Conservation (phyloP, 169 alveolate species). For the Plasmodium vinckei region DNA sequence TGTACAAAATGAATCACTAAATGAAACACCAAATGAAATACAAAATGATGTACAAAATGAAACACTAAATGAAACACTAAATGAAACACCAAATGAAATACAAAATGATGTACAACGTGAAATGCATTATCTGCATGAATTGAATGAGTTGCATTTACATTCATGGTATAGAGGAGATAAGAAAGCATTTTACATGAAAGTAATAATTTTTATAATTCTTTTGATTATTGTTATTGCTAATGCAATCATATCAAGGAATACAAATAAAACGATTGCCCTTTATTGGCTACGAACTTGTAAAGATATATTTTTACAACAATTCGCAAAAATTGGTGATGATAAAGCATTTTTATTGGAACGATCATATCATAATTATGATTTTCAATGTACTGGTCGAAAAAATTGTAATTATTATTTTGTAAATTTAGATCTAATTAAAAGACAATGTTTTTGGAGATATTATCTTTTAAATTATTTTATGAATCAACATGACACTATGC, state of each 20-base stretch:
- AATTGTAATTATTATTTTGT: slow-evolving; percentile 62
- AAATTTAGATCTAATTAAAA: slow-evolving; percentile 40
- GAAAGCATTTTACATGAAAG: slow-evolving; percentile 38
- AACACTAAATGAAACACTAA: too few relatives aligned
- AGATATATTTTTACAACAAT: slow-evolving; percentile 48
- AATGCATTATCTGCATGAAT: neutral
- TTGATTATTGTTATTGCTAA: slow-evolving; percentile 32
- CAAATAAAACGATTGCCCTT: slow-evolving; percentile 48
- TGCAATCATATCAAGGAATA: slow-evolving; percentile 43
- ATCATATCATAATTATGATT: slow-evolving; percentile 63
- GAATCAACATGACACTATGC: slow-evolving; percentile 45
- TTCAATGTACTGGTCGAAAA: slow-evolving; percentile 67
- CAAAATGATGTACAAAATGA: too few relatives aligned
- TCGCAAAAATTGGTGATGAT: slow-evolving; percentile 68
- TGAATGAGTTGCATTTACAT: neutral
- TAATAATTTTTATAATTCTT: slow-evolving; percentile 3
- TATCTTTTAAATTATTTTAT: slow-evolving; percentile 41
- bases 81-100: too few relatives aligned
- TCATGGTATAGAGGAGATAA: slow-evolving; percentile 71
- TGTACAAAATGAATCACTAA: too few relatives aligned
- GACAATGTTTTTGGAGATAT: slow-evolving; percentile 76
- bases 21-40: too few relatives aligned
- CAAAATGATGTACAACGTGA: neutral
- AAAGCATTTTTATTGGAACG: slow-evolving; percentile 70
- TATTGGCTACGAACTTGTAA: slow-evolving; percentile 66